Evolutionary conservation across 331 rosid species (phyloP).

Genomic region (Rosa hybrid): DNA sequence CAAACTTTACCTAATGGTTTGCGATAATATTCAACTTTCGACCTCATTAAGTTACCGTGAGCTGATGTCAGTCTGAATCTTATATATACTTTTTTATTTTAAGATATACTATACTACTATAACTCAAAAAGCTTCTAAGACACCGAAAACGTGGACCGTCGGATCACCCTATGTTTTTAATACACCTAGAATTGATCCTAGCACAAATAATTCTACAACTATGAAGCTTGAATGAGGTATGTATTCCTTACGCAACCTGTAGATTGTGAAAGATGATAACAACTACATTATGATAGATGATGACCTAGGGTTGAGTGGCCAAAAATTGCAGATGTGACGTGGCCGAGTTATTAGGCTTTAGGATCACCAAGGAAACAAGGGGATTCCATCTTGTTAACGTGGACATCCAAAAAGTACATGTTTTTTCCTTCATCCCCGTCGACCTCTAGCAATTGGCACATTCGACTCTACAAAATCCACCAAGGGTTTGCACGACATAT

Average conservation of each 20-base stretch:
- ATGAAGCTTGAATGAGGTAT: background rate
- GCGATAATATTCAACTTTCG: background rate
- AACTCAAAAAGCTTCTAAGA: too few relatives aligned
- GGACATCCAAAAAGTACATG: slow-evolving; percentile 16
- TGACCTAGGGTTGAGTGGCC: slow-evolving; percentile 26
- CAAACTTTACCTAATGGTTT: background rate
- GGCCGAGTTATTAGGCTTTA: slow-evolving; percentile 14
- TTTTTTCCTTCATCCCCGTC: too few relatives aligned
- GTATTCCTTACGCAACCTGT: background rate
- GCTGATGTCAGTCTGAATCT: too few relatives aligned
- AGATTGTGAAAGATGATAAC: slow-evolving; percentile 8
- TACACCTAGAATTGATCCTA: too few relatives aligned
- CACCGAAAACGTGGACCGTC: too few relatives aligned
- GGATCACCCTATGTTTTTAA: too few relatives aligned
- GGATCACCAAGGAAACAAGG: slow-evolving; percentile 30
- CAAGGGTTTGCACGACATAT: background rate
- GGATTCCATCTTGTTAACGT: slow-evolving; percentile 35
- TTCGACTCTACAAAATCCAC: background rate
- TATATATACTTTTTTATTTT: background rate
- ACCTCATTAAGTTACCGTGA: background rate
- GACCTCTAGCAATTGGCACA: slow-evolving; percentile 7
- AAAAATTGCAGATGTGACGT: slow-evolving; percentile 18
- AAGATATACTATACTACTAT: too few relatives aligned
- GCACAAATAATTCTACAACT: background rate
- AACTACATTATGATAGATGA: slow-evolving; percentile 8